A percentile compares a stretch with the other conserved stretches of the same genome.
Evolutionary conservation across 352 stramenopile genomes (phyloP).

Genomic region (Thalassiosira pacifica): DNA sequence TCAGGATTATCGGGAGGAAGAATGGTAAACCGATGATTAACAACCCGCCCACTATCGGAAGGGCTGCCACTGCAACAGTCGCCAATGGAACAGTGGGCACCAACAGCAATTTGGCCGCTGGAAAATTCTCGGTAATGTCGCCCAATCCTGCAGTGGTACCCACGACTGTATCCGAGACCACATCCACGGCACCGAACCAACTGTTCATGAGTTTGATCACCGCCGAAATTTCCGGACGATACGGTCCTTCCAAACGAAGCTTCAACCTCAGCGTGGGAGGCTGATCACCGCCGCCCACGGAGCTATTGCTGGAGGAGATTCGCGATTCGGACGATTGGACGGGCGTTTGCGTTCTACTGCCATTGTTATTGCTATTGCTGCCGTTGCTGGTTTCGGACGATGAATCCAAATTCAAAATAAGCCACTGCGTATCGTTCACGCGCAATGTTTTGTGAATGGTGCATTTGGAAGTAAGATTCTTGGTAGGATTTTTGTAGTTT

Average conservation of each 20-base stretch:
- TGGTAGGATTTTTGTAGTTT: constrained; percentile 55
- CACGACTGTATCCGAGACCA: constrained; percentile 49
- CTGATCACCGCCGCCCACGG: constrained; percentile 28
- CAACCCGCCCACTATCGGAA: constrained; percentile 70
- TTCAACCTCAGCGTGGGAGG: constrained; percentile 80
- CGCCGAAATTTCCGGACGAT: constrained; percentile 77
- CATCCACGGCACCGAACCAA: constrained; percentile 80
- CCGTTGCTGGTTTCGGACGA: no score
- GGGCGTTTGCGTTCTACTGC: background rate
- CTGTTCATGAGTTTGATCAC: constrained; percentile 62
- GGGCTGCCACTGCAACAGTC: constrained; percentile 48
- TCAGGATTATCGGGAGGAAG: constrained; percentile 73
- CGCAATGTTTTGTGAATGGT: constrained; percentile 64
- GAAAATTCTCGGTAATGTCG: constrained; percentile 56
- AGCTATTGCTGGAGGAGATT: constrained; percentile 11
- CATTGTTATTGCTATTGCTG: no score
- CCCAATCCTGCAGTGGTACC: constrained; percentile 15
- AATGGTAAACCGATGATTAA: constrained; percentile 73
- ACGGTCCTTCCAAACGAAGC: constrained; percentile 72
- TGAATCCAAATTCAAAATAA: constrained; percentile 74
- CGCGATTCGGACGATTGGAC: constrained; percentile 12
- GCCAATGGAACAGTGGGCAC: constrained; percentile 73
- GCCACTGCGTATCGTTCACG: constrained; percentile 78
- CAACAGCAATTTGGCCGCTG: constrained; percentile 64
- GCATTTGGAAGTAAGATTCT: constrained; percentile 62